phyloP scores from a whole-genome alignment of 2,329 filamentous ascomycete genomes.

The Blastomyces emzantsi region DNA sequence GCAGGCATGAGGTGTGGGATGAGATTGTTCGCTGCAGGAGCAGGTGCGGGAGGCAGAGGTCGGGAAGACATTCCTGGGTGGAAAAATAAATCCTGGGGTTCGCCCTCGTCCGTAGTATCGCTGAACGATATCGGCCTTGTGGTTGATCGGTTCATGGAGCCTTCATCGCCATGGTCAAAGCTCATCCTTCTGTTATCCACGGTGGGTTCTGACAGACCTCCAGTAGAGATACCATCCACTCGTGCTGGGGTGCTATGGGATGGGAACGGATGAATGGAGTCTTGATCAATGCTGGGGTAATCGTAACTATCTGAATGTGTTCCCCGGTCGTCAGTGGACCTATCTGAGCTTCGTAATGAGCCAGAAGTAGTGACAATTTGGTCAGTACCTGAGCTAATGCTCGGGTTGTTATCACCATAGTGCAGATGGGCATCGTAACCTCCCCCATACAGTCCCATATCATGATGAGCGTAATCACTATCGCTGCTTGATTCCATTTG shows the following conservation, averaged over 20 bases:
- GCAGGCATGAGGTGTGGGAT: conserved; percentile 44
- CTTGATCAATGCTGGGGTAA: conserved; percentile 37
- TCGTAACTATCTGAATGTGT: conserved; percentile 27
- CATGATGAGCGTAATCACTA: conserved; percentile 62
- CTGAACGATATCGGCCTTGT: conserved; percentile 41
- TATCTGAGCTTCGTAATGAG: conserved; percentile 15
- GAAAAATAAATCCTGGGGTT: conserved; percentile 86
- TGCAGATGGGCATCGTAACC: conserved; percentile 56
- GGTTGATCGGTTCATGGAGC: conserved; percentile 47
- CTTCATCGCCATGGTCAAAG: conserved; percentile 89
- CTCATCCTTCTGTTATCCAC: conserved; percentile 59
- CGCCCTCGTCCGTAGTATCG: conserved; percentile 59
- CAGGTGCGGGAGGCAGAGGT: conserved; percentile 55
- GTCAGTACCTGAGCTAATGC: conserved; percentile 6
- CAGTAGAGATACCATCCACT: conserved; percentile 84
- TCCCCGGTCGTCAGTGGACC: conserved; percentile 15
- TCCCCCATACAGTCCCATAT: conserved; percentile 65
- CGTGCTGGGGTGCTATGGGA: conserved; percentile 53
- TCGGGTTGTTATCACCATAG: conserved; percentile 40
- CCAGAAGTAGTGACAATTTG: conserved; percentile 10
- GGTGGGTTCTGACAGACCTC: conserved; percentile 69
- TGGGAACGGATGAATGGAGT: conserved; percentile 50
- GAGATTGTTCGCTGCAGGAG: conserved; percentile 43
- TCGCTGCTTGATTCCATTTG: conserved; percentile 48
- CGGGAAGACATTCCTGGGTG: conserved; percentile 64